These are phyloP conservation scores for Sporothrix mexicana DNA, from an alignment of 2,329 filamentous ascomycete species.

Conservation along the genomic window DNA sequence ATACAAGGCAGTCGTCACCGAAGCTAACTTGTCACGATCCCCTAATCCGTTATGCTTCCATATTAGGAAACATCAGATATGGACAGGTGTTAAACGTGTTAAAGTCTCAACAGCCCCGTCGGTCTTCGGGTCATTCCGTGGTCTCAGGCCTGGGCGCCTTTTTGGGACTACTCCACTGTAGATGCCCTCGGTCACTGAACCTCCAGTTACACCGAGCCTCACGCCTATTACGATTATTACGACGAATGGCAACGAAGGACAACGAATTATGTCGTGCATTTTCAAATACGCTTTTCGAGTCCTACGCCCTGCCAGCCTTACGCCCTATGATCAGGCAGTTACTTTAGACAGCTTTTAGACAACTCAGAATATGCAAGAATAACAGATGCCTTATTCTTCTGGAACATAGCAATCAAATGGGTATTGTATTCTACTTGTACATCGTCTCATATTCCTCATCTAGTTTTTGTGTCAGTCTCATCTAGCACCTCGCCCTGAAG, in stretches of 20 bases:
- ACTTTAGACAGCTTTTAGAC: neutral
- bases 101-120: neutral
- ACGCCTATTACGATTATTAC: neutral
- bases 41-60: neutral
- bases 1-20: too few species aligned
- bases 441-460: neutral
- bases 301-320: constrained; percentile 12
- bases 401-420: constrained; percentile 28
- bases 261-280: too few species aligned
- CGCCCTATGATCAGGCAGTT: neutral
- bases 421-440: constrained; percentile 25
- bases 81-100: neutral
- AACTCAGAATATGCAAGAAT: neutral
- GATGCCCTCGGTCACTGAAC: neutral
- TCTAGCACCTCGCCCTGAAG: constrained; percentile 63
- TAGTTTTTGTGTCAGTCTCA: constrained; percentile 40
- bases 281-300: neutral
- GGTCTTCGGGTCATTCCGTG: constrained; percentile 10
- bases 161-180: constrained; percentile 16
- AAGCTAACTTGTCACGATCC: neutral
- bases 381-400: neutral
- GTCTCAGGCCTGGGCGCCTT: neutral
- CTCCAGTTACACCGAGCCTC: neutral
- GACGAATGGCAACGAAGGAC: neutral
- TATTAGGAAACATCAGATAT: neutral